These are phyloP conservation scores for Boletus sp. DNA, from an alignment of 768 basidiomycete species.

Conservation along the genomic window DNA sequence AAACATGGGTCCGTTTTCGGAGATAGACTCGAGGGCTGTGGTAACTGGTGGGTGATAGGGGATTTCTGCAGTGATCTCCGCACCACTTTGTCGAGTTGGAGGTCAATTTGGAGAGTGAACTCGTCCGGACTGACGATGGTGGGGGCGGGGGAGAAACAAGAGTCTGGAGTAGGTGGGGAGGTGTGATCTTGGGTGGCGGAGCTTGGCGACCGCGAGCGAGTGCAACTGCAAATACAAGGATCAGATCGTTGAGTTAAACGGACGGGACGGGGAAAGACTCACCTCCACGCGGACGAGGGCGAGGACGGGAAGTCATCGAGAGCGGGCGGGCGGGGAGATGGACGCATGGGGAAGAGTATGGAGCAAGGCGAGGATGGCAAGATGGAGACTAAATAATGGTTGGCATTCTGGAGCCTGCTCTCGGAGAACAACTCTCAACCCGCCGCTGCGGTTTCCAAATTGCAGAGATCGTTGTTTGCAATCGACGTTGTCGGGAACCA, in stretches of 20 bases:
- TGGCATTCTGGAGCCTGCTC: conserved; percentile 1
- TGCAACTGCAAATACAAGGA: background rate
- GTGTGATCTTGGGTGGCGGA: conserved; percentile 9
- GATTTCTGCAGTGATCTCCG: background rate
- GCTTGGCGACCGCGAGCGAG: conserved; percentile 15
- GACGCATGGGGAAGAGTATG: conserved; percentile 1
- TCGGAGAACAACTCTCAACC: conserved; percentile 8
- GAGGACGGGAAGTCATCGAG: conserved; percentile 12
- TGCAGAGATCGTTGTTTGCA: background rate
- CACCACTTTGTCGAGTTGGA: conserved; percentile 5
- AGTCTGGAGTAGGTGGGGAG: conserved; percentile 23
- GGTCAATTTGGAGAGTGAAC: conserved; percentile 9
- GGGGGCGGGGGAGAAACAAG: conserved; percentile 3
- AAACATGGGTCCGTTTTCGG: background rate
- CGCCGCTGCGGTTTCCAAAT: conserved; percentile 8
- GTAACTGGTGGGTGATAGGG: background rate
- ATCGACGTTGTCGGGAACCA: background rate
- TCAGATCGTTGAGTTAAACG: background rate
- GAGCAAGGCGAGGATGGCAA: background rate
- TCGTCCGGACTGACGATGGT: conserved; percentile 16
- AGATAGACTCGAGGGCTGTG: background rate
- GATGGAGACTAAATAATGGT: conserved; percentile 4
- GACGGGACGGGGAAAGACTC: background rate
- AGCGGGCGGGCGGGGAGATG: background rate
- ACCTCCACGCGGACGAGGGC: conserved; percentile 29